These are phyloP conservation scores for Trametes coccinea DNA, from an alignment of 768 basidiomycete species.

Conservation along the genomic window DNA sequence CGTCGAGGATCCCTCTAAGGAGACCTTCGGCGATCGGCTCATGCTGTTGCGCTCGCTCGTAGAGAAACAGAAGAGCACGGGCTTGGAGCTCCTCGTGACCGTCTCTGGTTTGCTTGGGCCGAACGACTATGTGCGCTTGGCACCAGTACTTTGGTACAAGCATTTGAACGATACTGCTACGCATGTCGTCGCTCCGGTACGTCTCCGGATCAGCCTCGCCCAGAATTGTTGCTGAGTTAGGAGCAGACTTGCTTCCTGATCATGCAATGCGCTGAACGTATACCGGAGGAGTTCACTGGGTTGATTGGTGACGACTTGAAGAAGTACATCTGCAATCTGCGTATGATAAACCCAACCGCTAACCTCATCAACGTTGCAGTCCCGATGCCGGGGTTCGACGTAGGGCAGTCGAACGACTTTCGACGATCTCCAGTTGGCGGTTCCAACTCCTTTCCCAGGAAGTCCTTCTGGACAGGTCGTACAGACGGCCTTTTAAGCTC, in stretches of 20 bases:
- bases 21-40: conserved; percentile 15
- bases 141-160: conserved; percentile 57
- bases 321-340: conserved; percentile 41
- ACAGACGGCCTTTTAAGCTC: conserved; percentile 66
- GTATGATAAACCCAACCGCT: not conserved
- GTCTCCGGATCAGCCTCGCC: conserved; percentile 23
- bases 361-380: conserved; percentile 34
- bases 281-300: conserved; percentile 46
- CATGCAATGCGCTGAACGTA: conserved; percentile 75
- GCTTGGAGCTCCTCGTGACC: conserved; percentile 61
- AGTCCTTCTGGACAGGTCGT: conserved; percentile 57
- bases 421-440: conserved; percentile 62
- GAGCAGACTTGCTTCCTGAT: conserved; percentile 55
- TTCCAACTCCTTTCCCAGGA: conserved; percentile 67
- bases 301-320: conserved; percentile 56
- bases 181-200: conserved; percentile 50
- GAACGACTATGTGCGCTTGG: conserved; percentile 53
- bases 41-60: conserved; percentile 22
- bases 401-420: conserved; percentile 55
- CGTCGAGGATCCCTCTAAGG: not conserved
- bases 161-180: conserved; percentile 43
- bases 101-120: conserved; percentile 54
- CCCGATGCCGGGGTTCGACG: conserved; percentile 49
- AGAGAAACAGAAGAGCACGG: conserved; percentile 26
- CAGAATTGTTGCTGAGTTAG: not conserved